Conservation (phyloP, 176 grass and related monocot species). For the Thinopyrum elongatum region DNA sequence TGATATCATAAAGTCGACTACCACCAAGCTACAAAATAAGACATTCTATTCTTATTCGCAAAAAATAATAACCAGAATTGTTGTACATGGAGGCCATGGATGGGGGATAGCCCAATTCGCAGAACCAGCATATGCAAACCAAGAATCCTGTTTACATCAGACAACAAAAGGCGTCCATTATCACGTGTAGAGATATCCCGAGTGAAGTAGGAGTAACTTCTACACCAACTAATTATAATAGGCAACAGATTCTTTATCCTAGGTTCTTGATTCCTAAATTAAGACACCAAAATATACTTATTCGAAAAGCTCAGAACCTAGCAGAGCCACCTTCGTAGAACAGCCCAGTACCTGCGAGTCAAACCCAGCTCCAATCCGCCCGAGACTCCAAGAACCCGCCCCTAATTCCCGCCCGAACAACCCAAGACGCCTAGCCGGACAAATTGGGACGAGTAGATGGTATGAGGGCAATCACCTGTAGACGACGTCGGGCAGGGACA, state of each 20-base stretch:
- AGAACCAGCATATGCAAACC: neutral
- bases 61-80: neutral
- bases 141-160: neutral
- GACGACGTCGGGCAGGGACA: constrained; percentile 63
- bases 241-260: neutral
- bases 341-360: neutral
- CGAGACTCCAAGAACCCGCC: neutral
- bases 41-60: neutral
- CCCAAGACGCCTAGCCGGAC: neutral
- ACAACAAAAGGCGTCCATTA: neutral
- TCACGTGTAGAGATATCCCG: neutral
- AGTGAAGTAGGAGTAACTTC: neutral
- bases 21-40: neutral
- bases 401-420: neutral
- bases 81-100: neutral
- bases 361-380: neutral
- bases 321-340: neutral
- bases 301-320: constrained; percentile 11
- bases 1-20: neutral
- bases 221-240: neutral
- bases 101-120: neutral
- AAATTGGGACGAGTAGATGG: neutral
- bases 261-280: constrained; percentile 4
- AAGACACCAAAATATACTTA: constrained; percentile 10
- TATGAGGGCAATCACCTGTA: constrained; percentile 53